Base-by-base conservation (phyloP, 441 rosid genomes). In the Gossypium schwendimanii region DNA sequence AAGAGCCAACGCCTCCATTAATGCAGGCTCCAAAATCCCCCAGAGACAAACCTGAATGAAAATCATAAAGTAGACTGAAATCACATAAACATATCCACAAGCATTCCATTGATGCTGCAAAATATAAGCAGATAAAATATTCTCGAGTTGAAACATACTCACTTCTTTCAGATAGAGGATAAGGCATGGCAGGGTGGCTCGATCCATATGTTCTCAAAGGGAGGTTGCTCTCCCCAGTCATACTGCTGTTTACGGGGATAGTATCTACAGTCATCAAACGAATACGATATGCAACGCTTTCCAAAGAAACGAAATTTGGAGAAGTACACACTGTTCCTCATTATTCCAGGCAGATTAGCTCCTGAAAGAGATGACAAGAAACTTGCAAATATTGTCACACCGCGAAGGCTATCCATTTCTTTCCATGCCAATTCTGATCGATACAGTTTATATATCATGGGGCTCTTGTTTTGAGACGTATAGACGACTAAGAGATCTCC, bases 161-260 rank as follows among this genome's bases (percentile, higher is more conserved):
- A 15, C 31, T 47, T 66, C 31, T 66, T 66, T 80, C 85, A 81
- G 49, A 69, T 26, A 73, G 80, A 75, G 11, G 75, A 53, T 18
- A 85, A 78, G 50, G 80, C 24, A 63, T 75, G 84, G 63, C 82
- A 71, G 10, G 91, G 91, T 23, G 88, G 89, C 74, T 87, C 85
- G 24, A 88, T 90, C 95, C 95, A 90, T 49, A 88, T 85, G 78
- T 81, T 83, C 83, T 82, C 89, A 60, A 82, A 77, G 2, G 92
- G 88, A 63, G 83, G 87, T 78, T 84, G 83, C 73, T 85, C 90
- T 75, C 88, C 91, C 86, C 91, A 87, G 60, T 88, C 89, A 73
- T 88, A 74, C 57, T 85, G 79, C 80, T 84, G 87, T 80, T 90
- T 90, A 11, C 87, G 84, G 23, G 92, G 92, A 80, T 85, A 88